These are phyloP conservation scores for Ganoderma lucidum DNA, from an alignment of 1,284 basidiomycete species.

Conservation along the genomic window DNA sequence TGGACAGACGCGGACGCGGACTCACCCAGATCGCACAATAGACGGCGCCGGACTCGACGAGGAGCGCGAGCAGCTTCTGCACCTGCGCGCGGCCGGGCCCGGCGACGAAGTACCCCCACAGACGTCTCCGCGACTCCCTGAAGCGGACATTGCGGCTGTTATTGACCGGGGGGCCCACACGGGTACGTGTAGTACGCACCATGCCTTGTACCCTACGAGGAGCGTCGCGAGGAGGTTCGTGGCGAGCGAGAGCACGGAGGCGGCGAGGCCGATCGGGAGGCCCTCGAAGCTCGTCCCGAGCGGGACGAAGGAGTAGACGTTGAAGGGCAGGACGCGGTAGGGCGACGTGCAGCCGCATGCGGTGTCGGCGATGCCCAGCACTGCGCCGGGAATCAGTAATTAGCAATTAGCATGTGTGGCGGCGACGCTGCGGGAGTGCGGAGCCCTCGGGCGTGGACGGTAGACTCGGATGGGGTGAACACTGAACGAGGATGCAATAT, in stretches of 20 bases:
- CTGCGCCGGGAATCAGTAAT: neutral
- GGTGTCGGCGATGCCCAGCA: neutral
- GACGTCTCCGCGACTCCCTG: neutral
- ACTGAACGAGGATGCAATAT: too few relatives aligned
- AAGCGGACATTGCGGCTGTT: too few relatives aligned
- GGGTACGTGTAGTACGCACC: too few relatives aligned
- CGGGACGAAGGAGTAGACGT: neutral
- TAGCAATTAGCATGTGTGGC: too few relatives aligned
- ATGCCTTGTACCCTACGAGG: neutral
- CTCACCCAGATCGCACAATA: conserved; percentile 6
- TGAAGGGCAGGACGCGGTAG: neutral
- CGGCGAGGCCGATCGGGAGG: neutral
- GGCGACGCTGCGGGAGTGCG: neutral
- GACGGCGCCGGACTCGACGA: conserved; percentile 8
- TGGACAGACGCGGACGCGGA: too few relatives aligned
- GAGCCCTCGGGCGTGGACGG: too few relatives aligned
- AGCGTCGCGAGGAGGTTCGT: neutral
- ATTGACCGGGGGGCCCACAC: too few relatives aligned
- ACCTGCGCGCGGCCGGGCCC: neutral
- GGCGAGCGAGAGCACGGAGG: neutral
- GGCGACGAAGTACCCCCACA: neutral
- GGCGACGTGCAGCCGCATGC: neutral
- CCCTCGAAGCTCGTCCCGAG: neutral
- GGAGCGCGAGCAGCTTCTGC: neutral
- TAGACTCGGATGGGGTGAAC: too few relatives aligned